A percentile compares a stretch with the other conserved stretches of the same genome.
Conservation (phyloP, 805 yeast species). For the Lachancea mirantina region DNA sequence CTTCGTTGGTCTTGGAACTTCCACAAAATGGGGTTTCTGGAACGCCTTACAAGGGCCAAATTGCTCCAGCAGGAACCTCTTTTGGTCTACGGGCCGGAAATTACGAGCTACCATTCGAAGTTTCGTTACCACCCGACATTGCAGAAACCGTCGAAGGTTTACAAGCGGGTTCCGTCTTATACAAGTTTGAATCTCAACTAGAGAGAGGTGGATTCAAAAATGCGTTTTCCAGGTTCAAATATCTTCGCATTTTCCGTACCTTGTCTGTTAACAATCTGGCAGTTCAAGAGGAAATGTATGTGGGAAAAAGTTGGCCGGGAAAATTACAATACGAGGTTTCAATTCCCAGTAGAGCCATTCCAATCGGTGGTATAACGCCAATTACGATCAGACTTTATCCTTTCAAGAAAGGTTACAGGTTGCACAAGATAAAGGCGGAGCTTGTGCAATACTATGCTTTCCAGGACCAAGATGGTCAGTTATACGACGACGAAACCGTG, state of each 20-base stretch:
- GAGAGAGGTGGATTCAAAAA: constrained; percentile 55
- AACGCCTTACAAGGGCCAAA: constrained; percentile 29
- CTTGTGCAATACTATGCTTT: constrained; percentile 58
- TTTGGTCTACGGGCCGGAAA: constrained; percentile 58
- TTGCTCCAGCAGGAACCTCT: constrained; percentile 18
- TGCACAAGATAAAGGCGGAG: constrained; percentile 61
- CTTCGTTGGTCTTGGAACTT: constrained; percentile 22
- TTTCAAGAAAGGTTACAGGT: constrained; percentile 61
- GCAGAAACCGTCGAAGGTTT: constrained; percentile 88
- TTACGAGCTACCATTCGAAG: constrained; percentile 79
- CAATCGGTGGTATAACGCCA: constrained; percentile 72
- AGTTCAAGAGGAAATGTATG: constrained; percentile 67
- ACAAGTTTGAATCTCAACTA: constrained; percentile 66
- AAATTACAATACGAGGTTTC: constrained; percentile 82
- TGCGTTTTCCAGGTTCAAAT: constrained; percentile 43
- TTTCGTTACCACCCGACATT: constrained; percentile 72
- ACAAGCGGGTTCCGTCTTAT: constrained; percentile 66
- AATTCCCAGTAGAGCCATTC: constrained; percentile 79
- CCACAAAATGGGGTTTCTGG: constrained; percentile 27
- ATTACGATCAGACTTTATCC: constrained; percentile 70
- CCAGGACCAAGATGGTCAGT: constrained; percentile 48
- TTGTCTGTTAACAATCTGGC: constrained; percentile 67
- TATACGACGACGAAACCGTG: constrained; percentile 53
- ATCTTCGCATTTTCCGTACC: constrained; percentile 74
- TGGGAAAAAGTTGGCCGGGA: constrained; percentile 85